Conservation (phyloP, 371 early-diverging fungal species). For the Rozella allomycis region DNA sequence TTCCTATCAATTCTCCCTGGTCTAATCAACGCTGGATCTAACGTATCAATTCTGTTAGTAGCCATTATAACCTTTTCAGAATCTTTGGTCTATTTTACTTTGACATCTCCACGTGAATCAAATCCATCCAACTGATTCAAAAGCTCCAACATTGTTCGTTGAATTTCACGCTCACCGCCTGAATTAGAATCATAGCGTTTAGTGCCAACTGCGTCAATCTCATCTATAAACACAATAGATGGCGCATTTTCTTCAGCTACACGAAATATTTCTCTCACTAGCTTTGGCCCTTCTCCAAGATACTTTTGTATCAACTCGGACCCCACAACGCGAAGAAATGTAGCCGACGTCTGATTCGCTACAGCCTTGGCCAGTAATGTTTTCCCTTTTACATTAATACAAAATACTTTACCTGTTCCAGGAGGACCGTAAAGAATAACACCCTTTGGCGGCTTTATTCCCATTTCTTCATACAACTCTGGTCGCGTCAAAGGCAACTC, state of each 20-base stretch:
- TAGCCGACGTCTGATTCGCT: constrained; percentile 87
- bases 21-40: constrained; percentile 98
- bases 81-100: constrained; percentile 31
- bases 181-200: constrained; percentile 82
- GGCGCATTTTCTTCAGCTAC: constrained; percentile 92
- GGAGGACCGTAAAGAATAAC: constrained; percentile 97
- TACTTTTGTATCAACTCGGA: constrained; percentile 97
- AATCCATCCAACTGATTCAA: constrained; percentile 99
- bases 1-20: constrained; percentile 99
- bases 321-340: constrained; percentile 93
- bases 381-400: constrained; percentile 48
- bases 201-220: constrained; percentile 97
- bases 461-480: constrained; percentile 78
- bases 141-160: constrained; percentile 99
- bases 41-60: constrained; percentile 95
- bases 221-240: constrained; percentile 97
- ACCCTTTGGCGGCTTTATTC: constrained; percentile 98
- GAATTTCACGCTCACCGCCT: constrained; percentile 96
- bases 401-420: constrained; percentile 61
- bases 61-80: constrained; percentile 86
- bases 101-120: constrained; percentile 97
- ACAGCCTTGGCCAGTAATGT: constrained; percentile 96
- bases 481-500: constrained; percentile 92
- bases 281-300: constrained; percentile 91
- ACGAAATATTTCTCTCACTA: constrained; percentile 90